Evolutionary conservation across 164 flowering plant species (phyloP), one percentile per base, ranked within the genome.

Genomic region (Tetrastigma voinierianum): DNA sequence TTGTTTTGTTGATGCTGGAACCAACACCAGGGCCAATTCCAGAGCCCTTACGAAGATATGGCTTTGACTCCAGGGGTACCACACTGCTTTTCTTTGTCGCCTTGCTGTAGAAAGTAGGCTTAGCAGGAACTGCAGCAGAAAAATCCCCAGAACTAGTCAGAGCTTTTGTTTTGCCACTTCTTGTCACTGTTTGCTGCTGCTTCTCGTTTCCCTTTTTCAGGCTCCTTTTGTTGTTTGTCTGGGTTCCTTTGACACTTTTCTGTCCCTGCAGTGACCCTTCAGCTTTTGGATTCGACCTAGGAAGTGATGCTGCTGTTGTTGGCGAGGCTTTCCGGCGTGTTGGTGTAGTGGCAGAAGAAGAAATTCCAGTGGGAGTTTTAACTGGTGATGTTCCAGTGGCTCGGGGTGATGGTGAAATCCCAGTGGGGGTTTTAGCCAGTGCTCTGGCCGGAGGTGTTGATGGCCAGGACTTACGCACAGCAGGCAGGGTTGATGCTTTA

Each of bases 31-130:
- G 71, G 52, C 73, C 78, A 9, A 67, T 72, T 70, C 84, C 77
- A 48, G 90, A 76, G 23, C 86, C 82, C 76, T 86, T 91, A 44
- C 88, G 86, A 17, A 77, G 76, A 71, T 78, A 83, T 15, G 90
- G 85, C 74, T 88, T 93, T 51, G 96, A 68, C 72, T 90, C 97
- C 74, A 90, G 62, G 2, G 98, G 97, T 54, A 91, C 96, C 65
- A 93, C 90, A 77, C 88, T 88, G 76, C 92, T 82, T 70, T 88
- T 93, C 78, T 79, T 93, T 16, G 90, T 80, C 24, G 80, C 87
- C 80, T 84, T 93, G 77, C 67, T 80, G 66, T 77, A 76, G 49
- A 86, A 79, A 65, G 82, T 82, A 51, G 83, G 84, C 70, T 85
- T 90, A 20, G 77, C 74, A 14, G 82, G 82, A 72, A 67, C 77